A percentile compares a stretch with the other conserved stretches of the same genome.
Evolutionary conservation across 805 yeast species (phyloP).

Genomic region (Candida multigemmis): DNA sequence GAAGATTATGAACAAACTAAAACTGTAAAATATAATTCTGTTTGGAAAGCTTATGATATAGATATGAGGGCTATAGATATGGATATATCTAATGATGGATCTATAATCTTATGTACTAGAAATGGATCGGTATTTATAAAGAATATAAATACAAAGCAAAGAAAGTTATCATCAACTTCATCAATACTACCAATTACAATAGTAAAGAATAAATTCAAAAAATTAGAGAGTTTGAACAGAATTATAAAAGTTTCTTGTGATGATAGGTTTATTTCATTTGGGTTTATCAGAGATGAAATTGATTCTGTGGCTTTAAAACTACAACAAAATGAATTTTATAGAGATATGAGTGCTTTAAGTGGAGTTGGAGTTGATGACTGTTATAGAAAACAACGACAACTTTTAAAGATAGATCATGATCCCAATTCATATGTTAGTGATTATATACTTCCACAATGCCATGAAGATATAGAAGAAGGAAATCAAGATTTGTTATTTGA

Average conservation of each 20-base stretch:
- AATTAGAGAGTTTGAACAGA: conserved; percentile 45
- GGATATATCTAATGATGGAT: conserved; percentile 61
- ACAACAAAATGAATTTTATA: conserved; percentile 33
- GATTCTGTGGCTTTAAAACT: conserved; percentile 50
- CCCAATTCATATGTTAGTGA: conserved; percentile 17
- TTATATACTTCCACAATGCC: conserved; percentile 14
- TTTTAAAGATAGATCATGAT: conserved; percentile 21
- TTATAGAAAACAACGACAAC: conserved; percentile 32
- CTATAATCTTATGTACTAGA: conserved; percentile 54
- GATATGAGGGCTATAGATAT: conserved; percentile 57
- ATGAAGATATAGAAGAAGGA: conserved; percentile 6
- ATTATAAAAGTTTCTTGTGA: conserved; percentile 61
- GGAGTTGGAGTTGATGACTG: conserved; percentile 27
- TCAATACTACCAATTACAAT: conserved; percentile 15
- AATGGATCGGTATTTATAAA: conserved; percentile 60
- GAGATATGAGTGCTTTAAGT: conserved; percentile 49
- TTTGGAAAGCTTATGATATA: conserved; percentile 58
- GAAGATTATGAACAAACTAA: conserved; percentile 13
- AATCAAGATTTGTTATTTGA: conserved; percentile 10
- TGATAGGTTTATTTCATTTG: conserved; percentile 54
- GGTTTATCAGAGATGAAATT: conserved; percentile 55
- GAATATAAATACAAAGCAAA: conserved; percentile 6
- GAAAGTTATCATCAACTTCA: conserved; percentile 25
- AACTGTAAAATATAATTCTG: conserved; percentile 32
- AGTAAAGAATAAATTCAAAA: conserved; percentile 40